A percentile compares a stretch with the other conserved stretches of the same genome.
These are phyloP conservation scores for Bipolaris gigantea DNA, from an alignment of 2,329 filamentous ascomycete species.

Conservation along the genomic window DNA sequence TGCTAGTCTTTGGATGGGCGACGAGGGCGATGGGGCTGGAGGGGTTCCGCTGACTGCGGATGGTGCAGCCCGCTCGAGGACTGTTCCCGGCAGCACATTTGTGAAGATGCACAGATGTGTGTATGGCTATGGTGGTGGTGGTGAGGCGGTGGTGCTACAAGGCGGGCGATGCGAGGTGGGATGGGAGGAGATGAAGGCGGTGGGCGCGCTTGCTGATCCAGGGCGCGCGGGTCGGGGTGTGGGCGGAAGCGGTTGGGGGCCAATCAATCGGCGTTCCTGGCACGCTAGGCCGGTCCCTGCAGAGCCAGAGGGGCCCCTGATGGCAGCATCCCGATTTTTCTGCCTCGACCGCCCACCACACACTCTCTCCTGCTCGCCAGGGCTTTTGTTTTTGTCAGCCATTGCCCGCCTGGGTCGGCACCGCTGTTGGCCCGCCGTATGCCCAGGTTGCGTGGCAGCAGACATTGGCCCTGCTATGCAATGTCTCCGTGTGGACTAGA, in stretches of 20 bases:
- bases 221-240: background rate
- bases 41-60: background rate
- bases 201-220: background rate
- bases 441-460: background rate
- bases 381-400: constrained; percentile 1
- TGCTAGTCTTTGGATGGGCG: background rate
- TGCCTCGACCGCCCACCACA: constrained; percentile 8
- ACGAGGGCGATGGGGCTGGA: background rate
- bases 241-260: constrained; percentile 9
- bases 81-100: background rate
- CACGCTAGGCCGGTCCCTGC: constrained; percentile 17
- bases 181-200: background rate
- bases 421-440: background rate
- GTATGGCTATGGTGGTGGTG: background rate
- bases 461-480: background rate
- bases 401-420: constrained; percentile 10
- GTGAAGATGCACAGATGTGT: background rate
- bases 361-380: background rate
- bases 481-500: background rate
- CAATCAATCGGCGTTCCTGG: constrained; percentile 16
- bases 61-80: background rate
- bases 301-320: constrained; percentile 14
- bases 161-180: background rate
- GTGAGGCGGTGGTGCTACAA: background rate
- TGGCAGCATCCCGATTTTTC: constrained; percentile 14